Base-by-base conservation (phyloP, 352 stramenopile genomes). In the Phytopythium delawarense region DNA sequence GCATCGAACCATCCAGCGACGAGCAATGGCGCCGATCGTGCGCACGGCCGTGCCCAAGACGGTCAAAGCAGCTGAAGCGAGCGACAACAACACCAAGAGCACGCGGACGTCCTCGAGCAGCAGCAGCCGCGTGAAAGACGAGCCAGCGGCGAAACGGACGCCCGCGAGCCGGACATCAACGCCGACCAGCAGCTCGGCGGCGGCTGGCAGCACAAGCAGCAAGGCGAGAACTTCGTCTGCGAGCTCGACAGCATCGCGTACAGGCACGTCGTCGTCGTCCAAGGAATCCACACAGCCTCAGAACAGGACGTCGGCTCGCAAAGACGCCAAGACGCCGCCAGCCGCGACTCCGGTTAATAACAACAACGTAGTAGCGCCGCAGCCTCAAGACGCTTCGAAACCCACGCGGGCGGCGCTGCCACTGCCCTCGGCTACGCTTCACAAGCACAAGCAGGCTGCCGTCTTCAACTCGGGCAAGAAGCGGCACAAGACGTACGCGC, bases 401-500 rank as follows among this genome's bases (percentile, higher is more conserved):
- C 63, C 67, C 32, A 21, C 62, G 4, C 48, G 61, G 11, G 61
- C 7, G 50, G 63, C 57, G 8, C 65, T 80, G 6, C 70, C 71
- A 8, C 55, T 92, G 42, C 84, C 84, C 12, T 92, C 84, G 3
- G 57, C 76, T 13, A 65, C 55, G 52, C 67, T 90, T 1, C 73
- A 87, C 59, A 91, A 87, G 49, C 81, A 92, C 75, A 92, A 93
- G 35, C 81, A 91, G 55, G 81, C 84, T 1, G 70, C 81, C 0
- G 79, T 90, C 32, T 92, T 88, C 68, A 77, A 67, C 1, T 78
- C 76, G 0, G 77, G 74, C 54, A 92, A 88, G 63, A 89, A 88
- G 63, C 88, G 84, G 21, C 69, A 89, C 75, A 92, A 88, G 61
- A 89, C 79, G 80, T 91, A 73, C 62, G 72, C 76, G 16, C 34